Evolutionary conservation across 306 rosid genomes (phyloP), one percentile per base, ranked within the genome.

Genomic region (Fagus sylvatica): DNA sequence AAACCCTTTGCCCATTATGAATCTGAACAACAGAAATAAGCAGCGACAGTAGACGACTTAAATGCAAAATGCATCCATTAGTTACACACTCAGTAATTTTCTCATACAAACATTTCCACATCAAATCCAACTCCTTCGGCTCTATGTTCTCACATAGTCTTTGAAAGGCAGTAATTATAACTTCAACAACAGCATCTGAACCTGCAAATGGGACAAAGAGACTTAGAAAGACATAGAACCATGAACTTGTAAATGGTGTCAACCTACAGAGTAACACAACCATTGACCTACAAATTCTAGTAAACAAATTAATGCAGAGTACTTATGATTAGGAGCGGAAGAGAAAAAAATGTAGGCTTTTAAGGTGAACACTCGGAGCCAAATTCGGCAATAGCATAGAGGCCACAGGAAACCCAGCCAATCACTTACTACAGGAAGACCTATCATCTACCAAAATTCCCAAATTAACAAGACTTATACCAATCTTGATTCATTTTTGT

Each of bases 61-160:
- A 72, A 76, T 86, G 92, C 42, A 54, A 64, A 56, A 74, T 49
- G 71, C 53, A 42, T 80, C 84, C 87, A 46, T 80, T 82, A 70
- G 72, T 76, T 51, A 81, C 51, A 43, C 79, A 89, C 74, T 67
- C 80, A 19, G 17, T 72, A 57, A 84, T 85, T 84, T 89, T 88
- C 84, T 65, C 79, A 75, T 81, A 83, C 69, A 94, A 80, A 87
- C 87, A 84, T 80, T 76, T 79, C 89, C 91, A 88, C 78, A 90
- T 79, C 84, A 92, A 68, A 80, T 74, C 80, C 86, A 94, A 81
- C 81, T 92, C 95, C 72, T 85, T 46, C 51, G 89, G 75, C 71
- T 94, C 93, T 75, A 89, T 89, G 32, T 78, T 87, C 79, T 89
- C 87, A 1, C 97, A 90, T 79, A 94, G 83, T 56, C 90, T 83